Conservation (phyloP, 179 eudicot species). For the Carnegiea gigantea region DNA sequence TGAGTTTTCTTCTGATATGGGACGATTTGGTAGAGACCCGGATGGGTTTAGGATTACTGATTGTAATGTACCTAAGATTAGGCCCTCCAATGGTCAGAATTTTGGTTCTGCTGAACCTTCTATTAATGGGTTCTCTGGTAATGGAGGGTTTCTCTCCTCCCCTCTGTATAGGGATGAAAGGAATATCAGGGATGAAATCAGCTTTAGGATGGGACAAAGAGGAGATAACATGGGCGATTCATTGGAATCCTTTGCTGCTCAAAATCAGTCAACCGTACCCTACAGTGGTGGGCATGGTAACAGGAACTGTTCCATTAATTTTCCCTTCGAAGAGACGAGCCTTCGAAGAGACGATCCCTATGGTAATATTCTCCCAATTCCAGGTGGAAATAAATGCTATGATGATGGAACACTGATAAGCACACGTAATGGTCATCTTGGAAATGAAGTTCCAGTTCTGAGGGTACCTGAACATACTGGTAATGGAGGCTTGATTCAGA, state of each 20-base stretch:
- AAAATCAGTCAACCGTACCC: conserved; percentile 26
- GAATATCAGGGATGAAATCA: conserved; percentile 32
- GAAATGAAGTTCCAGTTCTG: conserved; percentile 13
- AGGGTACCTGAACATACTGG: conserved; percentile 4
- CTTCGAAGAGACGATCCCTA: conserved; percentile 21
- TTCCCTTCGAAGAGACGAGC: conserved; percentile 20
- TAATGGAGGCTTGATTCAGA: conserved; percentile 17
- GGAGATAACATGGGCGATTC: conserved; percentile 30
- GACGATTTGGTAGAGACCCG: conserved; percentile 25
- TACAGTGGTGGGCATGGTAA: conserved; percentile 33
- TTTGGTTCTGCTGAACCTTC: conserved; percentile 30
- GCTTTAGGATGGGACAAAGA: conserved; percentile 24
- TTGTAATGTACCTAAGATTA: conserved; percentile 21
- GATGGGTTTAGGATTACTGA: conserved; percentile 31
- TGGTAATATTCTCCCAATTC: conserved; percentile 4
- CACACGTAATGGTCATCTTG: conserved; percentile 10
- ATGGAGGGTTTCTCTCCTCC: conserved; percentile 24
- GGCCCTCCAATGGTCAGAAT: conserved; percentile 22
- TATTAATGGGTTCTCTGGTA: conserved; percentile 25
- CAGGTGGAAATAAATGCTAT: conserved; percentile 16
- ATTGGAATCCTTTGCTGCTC: conserved; percentile 26
- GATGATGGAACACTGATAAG: conserved; percentile 15
- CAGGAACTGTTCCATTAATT: conserved; percentile 26
- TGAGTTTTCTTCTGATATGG: conserved; percentile 22
- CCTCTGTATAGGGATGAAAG: conserved; percentile 20